Evolutionary conservation across 345 rosid species (phyloP), one percentile per base, ranked within the genome.

Genomic region (Acer negundo): DNA sequence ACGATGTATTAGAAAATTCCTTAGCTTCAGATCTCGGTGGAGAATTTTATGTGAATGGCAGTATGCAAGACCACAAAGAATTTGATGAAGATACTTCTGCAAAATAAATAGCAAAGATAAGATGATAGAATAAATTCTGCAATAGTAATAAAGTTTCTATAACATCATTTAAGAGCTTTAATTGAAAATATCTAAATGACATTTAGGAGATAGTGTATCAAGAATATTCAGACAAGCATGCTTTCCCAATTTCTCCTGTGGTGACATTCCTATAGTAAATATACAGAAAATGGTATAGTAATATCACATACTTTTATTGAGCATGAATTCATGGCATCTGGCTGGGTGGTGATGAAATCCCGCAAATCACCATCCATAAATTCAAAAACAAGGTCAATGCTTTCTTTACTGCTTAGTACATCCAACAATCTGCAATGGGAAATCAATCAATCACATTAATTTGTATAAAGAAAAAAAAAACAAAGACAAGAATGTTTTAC

Each of bases 71-170:
- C 62, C 62, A 16, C 20, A 28, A 13, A 70, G 73, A 51, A 70
- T 70, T 22, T 69, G 58, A 69, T 46, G 58, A 7, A 69, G 26
- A 46, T 44, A 69, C 58, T 69, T 69, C 72, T 69, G 58, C 35
- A 46, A 12, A 49, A 20, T 6, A 69, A 69, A 53, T 26, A 6
- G 7, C 10, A 46, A 69, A 46, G 19, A 69, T 23, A 11, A 63
- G 46, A 47, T 40, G 24, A 44, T 20, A 22, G 22, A n/a, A 42
- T 67, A 46, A 42, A 9, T 10, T n/a, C 53, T 42, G 5, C 24
- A 15, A 20, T 24, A 24, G 16, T 62, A 26, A 62, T 4, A 16
- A 38, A 3, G 20, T 38, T 40, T 40, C 16, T 46, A 19, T 42
- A 42, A n/a, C 6, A 67, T 10, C 28, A 67, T 40, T 40, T 40